phyloP scores from a whole-genome alignment of 2,329 filamentous ascomycete genomes.

The Colletotrichum tofieldiae region DNA sequence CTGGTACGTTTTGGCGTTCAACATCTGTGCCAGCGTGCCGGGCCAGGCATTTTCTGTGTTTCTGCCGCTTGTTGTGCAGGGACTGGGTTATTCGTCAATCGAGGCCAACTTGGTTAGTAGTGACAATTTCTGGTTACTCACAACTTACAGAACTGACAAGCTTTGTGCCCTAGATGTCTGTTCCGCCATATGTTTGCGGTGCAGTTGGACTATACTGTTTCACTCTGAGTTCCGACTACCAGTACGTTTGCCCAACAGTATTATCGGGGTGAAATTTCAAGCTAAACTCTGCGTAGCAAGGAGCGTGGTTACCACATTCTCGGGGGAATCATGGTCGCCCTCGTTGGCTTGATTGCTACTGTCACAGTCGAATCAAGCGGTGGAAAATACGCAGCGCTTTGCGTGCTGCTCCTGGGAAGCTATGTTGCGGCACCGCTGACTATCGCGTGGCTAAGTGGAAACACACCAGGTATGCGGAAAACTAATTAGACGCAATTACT shows the following conservation, averaged over 20 bases:
- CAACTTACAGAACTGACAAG: not conserved
- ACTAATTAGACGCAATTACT: not conserved
- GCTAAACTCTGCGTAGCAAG: slow-evolving; percentile 24
- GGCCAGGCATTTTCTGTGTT: slow-evolving; percentile 53
- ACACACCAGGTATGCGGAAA: slow-evolving; percentile 46
- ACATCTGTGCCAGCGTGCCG: slow-evolving; percentile 53
- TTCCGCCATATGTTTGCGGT: slow-evolving; percentile 53
- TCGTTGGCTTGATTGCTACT: slow-evolving; percentile 49
- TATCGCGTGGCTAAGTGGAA: slow-evolving; percentile 53
- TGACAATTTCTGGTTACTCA: too few species aligned
- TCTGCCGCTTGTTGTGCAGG: slow-evolving; percentile 53
- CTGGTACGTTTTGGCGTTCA: slow-evolving; percentile 52
- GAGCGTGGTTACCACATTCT: slow-evolving; percentile 52
- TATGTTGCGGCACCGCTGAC: slow-evolving; percentile 52
- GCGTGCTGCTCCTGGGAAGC: slow-evolving; percentile 51
- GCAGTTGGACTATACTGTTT: slow-evolving; percentile 50
- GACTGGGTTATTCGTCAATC: slow-evolving; percentile 48
- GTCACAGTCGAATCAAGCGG: slow-evolving; percentile 43
- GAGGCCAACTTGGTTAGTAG: slow-evolving; percentile 47
- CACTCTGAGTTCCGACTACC: slow-evolving; percentile 50
- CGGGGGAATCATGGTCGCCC: slow-evolving; percentile 47
- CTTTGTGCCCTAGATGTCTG: slow-evolving; percentile 46
- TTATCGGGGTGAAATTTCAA: not conserved
- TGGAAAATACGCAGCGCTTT: slow-evolving; percentile 49
- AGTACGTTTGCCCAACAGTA: slow-evolving; percentile 14